Evolutionary conservation across 2,329 filamentous ascomycete species (phyloP), one percentile per base, ranked within the genome.

Genomic region (Colletotrichum higginsianum): DNA sequence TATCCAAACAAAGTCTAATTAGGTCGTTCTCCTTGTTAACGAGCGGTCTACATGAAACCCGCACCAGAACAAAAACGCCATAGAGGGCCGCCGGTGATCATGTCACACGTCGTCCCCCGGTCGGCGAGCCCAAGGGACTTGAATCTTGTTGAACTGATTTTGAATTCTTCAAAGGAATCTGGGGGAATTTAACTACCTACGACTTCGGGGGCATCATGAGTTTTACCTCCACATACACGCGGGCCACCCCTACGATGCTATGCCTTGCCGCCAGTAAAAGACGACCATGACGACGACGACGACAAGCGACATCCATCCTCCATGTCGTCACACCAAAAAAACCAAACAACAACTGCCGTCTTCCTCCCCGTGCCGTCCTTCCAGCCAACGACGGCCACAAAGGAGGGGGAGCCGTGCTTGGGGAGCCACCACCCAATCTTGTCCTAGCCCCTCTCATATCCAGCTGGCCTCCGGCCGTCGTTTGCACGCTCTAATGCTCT

Each of bases 401-500:
- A 26, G 44, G 30, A 52, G 42, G 44, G 64, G 44, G 52, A 56
- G 57, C 42, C 38, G 64, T 61, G 50, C 46, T 62, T 56, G 53
- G 50, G 49, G 57, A 42, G 23, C 35, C n/a, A 67, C 67, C 66
- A 67, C 57, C 50, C 40, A 50, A 30, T 55, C 56, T 47, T 55
- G 38, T 53, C 61, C 52, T 47, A 56, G 50, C 56, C 58, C 57
- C 61, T 71, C 58, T 68, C 65, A 47, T 71, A 68, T 71, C 65
- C 68, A 68, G 68, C 52, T 71, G 68, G 65, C 68, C 58, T 71
- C 58, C 65, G 55, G 58, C 70, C 67, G 69, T 72, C 70, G 70
- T 72, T 71, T 72, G 70, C 70, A 72, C 70, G 70, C 61, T 72
- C 70, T 72, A 72, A 65, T 70, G 66, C 70, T 72, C 70, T 72